Evolutionary conservation across 805 yeast genomes (phyloP).

Genomic region (Allodekkera sacchari): DNA sequence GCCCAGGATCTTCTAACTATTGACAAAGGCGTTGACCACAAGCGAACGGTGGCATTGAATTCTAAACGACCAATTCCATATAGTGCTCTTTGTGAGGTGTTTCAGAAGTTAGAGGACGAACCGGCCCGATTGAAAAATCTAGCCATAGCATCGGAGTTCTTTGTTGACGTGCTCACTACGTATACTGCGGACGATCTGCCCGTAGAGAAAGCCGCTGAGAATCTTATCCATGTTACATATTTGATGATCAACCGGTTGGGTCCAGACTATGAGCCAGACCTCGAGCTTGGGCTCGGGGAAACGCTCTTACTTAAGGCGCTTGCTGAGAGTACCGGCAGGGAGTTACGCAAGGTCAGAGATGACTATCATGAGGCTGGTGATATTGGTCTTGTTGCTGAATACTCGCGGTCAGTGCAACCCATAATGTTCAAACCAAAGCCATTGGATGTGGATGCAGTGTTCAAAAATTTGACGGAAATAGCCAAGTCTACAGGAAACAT

Average conservation of each 20-base stretch:
- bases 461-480: constrained; percentile 62
- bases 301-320: constrained; percentile 80
- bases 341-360: constrained; percentile 56
- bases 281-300: constrained; percentile 92
- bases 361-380: constrained; percentile 82
- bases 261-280: constrained; percentile 86
- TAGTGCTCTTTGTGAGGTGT: constrained; percentile 47
- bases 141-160: constrained; percentile 65
- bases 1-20: constrained; percentile 11
- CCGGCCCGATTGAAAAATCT: constrained; percentile 79
- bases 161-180: constrained; percentile 46
- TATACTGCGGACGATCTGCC: constrained; percentile 7
- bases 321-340: constrained; percentile 82
- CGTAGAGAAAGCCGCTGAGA: constrained; percentile 16
- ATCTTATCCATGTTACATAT: constrained; percentile 66
- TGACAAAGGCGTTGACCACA: constrained; percentile 3
- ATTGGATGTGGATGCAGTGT: constrained; percentile 65
- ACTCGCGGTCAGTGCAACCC: constrained; percentile 77
- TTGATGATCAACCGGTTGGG: constrained; percentile 83
- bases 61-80: constrained; percentile 24
- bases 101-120: constrained; percentile 71
- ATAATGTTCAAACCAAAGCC: constrained; percentile 91
- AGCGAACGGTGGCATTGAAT: neutral
- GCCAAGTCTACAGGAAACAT: constrained; percentile 74
- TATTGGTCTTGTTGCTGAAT: constrained; percentile 80